phyloP scores from a whole-genome alignment of 208 protist genomes.

The Crithidia thermophila region DNA sequence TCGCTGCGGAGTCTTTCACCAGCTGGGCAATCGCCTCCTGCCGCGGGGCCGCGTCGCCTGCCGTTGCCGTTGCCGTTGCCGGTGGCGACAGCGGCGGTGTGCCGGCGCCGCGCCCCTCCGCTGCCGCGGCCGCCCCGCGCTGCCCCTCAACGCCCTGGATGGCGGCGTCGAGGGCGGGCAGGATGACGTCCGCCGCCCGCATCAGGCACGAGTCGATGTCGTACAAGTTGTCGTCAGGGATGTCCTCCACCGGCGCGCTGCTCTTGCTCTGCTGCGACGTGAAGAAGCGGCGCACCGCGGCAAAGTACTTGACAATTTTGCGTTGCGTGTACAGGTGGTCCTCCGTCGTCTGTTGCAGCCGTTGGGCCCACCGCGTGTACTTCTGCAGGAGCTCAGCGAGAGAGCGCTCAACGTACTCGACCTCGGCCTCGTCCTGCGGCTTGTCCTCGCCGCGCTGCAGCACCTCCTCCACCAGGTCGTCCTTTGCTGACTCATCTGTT shows the following conservation, averaged over 20 bases:
- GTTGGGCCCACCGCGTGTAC: constrained; percentile 77
- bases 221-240: constrained; percentile 69
- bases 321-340: constrained; percentile 85
- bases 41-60: constrained; percentile 11
- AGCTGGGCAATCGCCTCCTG: constrained; percentile 41
- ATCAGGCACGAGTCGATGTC: constrained; percentile 84
- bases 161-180: constrained; percentile 69
- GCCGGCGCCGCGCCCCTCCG: background rate
- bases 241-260: constrained; percentile 8
- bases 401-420: constrained; percentile 53
- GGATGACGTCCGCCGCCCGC: constrained; percentile 70
- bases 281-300: constrained; percentile 74
- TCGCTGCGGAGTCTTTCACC: constrained; percentile 29
- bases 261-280: constrained; percentile 14
- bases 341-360: constrained; percentile 74
- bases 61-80: background rate
- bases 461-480: constrained; percentile 73
- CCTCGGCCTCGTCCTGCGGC: constrained; percentile 4
- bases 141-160: constrained; percentile 31
- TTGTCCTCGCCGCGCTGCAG: constrained; percentile 25
- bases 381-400: constrained; percentile 84
- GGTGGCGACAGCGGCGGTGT: background rate
- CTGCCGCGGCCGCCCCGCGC: background rate
- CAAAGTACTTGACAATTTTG: constrained; percentile 86
- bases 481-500: constrained; percentile 70